phyloP scores from a whole-genome alignment of 2,329 filamentous ascomycete genomes.

The Westerdykella sp. region DNA sequence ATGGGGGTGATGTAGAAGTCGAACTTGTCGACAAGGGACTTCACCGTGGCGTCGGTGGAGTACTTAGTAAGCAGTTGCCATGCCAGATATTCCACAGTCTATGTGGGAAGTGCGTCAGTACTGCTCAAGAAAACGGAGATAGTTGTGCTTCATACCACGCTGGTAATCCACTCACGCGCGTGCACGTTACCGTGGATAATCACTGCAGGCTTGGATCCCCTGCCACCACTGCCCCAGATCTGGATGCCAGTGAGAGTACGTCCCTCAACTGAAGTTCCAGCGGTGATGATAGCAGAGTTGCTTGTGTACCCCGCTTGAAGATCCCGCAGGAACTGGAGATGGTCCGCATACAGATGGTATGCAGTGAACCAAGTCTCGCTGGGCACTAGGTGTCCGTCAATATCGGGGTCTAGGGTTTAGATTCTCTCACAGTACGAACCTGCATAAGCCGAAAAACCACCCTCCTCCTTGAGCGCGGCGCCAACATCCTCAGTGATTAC shows the following conservation, averaged over 20 bases:
- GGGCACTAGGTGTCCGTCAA: conserved; percentile 18
- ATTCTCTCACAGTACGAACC: conserved; percentile 11
- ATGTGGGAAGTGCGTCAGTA: not conserved
- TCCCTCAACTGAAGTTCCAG: conserved; percentile 29
- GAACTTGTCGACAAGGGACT: conserved; percentile 32
- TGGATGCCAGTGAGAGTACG: conserved; percentile 32
- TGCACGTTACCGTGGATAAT: conserved; percentile 33
- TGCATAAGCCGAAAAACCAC: conserved; percentile 19
- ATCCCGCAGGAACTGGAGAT: conserved; percentile 29
- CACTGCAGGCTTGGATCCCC: conserved; percentile 32
- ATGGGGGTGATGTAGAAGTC: conserved; percentile 30
- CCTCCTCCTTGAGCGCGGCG: conserved; percentile 28
- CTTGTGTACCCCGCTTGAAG: conserved; percentile 27
- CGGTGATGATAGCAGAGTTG: conserved; percentile 30
- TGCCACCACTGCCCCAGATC: conserved; percentile 35
- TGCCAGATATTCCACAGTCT: conserved; percentile 24
- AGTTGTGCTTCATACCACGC: conserved; percentile 15
- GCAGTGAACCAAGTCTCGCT: conserved; percentile 33
- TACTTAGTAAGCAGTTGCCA: conserved; percentile 35
- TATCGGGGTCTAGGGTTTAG: not conserved
- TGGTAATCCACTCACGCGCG: conserved; percentile 34
- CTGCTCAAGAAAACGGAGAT: not conserved
- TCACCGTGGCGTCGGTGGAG: conserved; percentile 25
- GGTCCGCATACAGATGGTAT: conserved; percentile 33
- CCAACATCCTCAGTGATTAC: conserved; percentile 33